Evolutionary conservation across 257 asterid genomes (phyloP).

Genomic region (Gentiana dahurica): DNA sequence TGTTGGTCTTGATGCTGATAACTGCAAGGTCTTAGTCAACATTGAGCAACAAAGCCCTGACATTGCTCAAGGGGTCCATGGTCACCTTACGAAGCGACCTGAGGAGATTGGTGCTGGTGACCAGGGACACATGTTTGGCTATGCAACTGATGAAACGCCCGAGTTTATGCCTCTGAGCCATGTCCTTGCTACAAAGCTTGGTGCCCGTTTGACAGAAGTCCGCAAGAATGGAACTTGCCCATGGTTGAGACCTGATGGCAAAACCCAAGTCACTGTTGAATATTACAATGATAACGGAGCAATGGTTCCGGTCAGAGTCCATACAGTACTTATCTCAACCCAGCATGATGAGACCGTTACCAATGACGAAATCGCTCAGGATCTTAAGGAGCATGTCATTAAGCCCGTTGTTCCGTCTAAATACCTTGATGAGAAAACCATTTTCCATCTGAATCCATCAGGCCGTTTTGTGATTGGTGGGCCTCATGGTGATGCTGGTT

Average conservation of each 20-base stretch:
- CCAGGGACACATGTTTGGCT: conserved; percentile 59
- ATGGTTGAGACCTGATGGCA: conserved; percentile 63
- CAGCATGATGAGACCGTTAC: conserved; percentile 64
- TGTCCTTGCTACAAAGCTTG: conserved; percentile 51
- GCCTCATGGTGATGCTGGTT: conserved; percentile 62
- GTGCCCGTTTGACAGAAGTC: conserved; percentile 48
- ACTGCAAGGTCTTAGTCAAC: conserved; percentile 53
- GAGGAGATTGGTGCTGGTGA: conserved; percentile 64
- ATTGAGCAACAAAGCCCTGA: conserved; percentile 59
- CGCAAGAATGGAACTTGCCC: conserved; percentile 52
- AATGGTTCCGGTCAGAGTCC: conserved; percentile 45
- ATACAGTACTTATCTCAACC: conserved; percentile 53
- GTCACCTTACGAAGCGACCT: conserved; percentile 48
- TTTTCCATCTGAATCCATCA: conserved; percentile 55
- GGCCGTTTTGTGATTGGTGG: conserved; percentile 57
- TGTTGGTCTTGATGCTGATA: conserved; percentile 52
- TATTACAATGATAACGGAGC: conserved; percentile 56
- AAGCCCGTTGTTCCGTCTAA: conserved; percentile 52
- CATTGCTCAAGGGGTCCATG: conserved; percentile 57
- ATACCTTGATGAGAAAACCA: conserved; percentile 54
- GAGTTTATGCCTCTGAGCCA: conserved; percentile 62
- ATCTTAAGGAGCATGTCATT: conserved; percentile 53
- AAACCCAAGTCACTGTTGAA: conserved; percentile 56
- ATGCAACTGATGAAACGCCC: conserved; percentile 58
- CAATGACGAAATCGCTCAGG: conserved; percentile 46